phyloP scores from a whole-genome alignment of 441 rosid species.

The Biscutella auriculata region DNA sequence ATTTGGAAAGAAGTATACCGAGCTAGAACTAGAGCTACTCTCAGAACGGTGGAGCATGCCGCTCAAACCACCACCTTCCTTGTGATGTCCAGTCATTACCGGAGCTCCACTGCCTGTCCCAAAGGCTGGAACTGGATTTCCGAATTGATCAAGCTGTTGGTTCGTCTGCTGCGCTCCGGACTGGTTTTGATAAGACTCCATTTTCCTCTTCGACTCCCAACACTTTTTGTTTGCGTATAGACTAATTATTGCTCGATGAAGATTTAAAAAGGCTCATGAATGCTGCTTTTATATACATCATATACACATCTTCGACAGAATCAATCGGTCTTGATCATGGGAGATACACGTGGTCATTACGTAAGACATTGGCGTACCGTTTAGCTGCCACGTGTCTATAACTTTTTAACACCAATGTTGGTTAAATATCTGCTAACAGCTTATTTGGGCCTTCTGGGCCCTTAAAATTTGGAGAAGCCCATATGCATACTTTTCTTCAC shows the following conservation, averaged over 20 bases:
- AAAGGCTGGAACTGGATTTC: slow-evolving; percentile 10
- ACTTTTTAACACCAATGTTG: too few species aligned
- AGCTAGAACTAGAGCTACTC: slow-evolving; percentile 22
- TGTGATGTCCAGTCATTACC: not conserved
- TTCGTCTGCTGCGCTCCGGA: slow-evolving; percentile 16
- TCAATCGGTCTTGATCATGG: not conserved
- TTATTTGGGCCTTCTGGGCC: not conserved
- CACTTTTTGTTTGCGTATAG: too few species aligned
- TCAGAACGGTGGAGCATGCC: slow-evolving; percentile 21
- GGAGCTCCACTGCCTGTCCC: slow-evolving; percentile 9
- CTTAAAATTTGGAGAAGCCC: not conserved
- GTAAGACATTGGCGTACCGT: not conserved
- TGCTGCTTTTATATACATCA: not conserved
- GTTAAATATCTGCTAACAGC: not conserved
- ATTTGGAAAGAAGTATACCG: slow-evolving; percentile 15
- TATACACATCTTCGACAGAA: not conserved
- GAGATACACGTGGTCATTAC: slow-evolving; percentile 7
- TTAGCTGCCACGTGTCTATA: too few species aligned
- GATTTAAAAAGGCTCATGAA: not conserved
- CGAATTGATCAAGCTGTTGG: slow-evolving; percentile 18
- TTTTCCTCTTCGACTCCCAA: too few species aligned
- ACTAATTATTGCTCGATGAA: not conserved
- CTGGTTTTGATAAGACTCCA: slow-evolving; percentile 22
- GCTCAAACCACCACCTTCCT: slow-evolving; percentile 20
- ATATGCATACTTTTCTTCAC: not conserved